Evolutionary conservation across 1,284 basidiomycete genomes (phyloP), one percentile per base, ranked within the genome.

Genomic region (Boletellus sp.): DNA sequence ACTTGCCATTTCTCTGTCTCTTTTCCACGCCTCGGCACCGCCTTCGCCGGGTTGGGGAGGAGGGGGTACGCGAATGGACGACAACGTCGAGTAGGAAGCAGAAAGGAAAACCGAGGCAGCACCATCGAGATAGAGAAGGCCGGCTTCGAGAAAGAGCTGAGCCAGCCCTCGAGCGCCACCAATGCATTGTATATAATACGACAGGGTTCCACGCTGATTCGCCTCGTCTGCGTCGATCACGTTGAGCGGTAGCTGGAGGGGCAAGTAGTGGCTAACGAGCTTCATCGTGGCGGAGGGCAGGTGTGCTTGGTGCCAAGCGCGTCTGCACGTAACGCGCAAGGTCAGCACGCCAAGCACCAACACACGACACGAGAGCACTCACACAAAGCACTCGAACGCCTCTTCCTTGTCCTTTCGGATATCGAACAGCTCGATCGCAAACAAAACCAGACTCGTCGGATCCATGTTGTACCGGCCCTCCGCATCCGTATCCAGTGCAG

Each of bases 341-440:
- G 23, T 49, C 17, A 46, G 47, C 34, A 17, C 17, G 9, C 6
- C 19, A 20, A 48, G 13, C 8, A n/a, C 25, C n/a, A 13, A 16
- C 11, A 14, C 16, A 21, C 17, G 30, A 7, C 8, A 22, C 3
- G 0, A 43, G 10, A 1, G 53, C 36, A 74, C 86, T 63, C 61
- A 86, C 87, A 87, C 65, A 54, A 89, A 86, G 54, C 77, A 87
- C 67, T 88, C 87, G 55, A 90, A 89, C 2, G 87, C 86, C 49
- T 80, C 82, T 32, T 84, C 80, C 49, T 76, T 79, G 40, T 85
- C 77, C 57, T 81, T 80, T 39, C 84, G 73, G 43, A 88, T 84
- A 60, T 89, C 85, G 37, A 78, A 74, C 41, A 82, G 59, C 54
- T 89, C 87, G 36, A 87, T 69, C 7, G 76, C 86, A 45, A 80